Percentiles rank a stretch among this genome's conserved stretches.
Evolutionary conservation across 306 rosid species (phyloP).

Genomic region (Carpinus fangiana): DNA sequence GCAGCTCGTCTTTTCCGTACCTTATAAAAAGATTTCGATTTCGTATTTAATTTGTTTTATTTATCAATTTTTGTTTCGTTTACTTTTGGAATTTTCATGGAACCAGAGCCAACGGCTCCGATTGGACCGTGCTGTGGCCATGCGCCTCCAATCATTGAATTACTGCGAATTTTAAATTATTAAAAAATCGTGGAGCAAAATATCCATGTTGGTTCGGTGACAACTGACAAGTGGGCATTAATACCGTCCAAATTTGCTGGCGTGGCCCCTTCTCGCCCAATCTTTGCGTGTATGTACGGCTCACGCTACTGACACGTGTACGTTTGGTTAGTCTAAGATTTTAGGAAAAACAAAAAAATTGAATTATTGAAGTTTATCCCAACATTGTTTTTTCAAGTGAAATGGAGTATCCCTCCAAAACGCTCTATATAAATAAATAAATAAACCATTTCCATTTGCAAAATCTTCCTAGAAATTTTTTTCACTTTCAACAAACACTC

Average conservation of each 20-base stretch:
- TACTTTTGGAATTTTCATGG: conserved; percentile 20
- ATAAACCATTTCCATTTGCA: too few relatives aligned
- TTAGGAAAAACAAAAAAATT: background rate
- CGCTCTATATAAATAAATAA: too few relatives aligned
- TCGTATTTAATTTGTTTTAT: background rate
- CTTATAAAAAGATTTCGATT: background rate
- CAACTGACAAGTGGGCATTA: conserved; percentile 10
- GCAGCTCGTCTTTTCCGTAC: background rate
- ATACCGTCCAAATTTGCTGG: conserved; percentile 41
- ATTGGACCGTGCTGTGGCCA: conserved; percentile 26
- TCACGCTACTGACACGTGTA: conserved; percentile 35
- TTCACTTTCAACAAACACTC: too few relatives aligned
- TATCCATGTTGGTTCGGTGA: conserved; percentile 24
- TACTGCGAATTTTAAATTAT: background rate
- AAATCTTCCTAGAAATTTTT: too few relatives aligned
- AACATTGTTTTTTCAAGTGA: background rate
- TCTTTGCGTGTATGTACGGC: conserved; percentile 34
- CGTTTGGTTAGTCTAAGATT: background rate
- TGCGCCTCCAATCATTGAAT: conserved; percentile 20
- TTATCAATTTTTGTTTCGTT: background rate
- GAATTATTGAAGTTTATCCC: background rate
- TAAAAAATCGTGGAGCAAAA: conserved; percentile 13
- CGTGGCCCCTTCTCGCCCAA: conserved; percentile 32
- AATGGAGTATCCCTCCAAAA: too few relatives aligned
- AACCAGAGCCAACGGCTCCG: conserved; percentile 22